phyloP scores from a whole-genome alignment of 768 basidiomycete species.

The Dentipellis sp. region DNA sequence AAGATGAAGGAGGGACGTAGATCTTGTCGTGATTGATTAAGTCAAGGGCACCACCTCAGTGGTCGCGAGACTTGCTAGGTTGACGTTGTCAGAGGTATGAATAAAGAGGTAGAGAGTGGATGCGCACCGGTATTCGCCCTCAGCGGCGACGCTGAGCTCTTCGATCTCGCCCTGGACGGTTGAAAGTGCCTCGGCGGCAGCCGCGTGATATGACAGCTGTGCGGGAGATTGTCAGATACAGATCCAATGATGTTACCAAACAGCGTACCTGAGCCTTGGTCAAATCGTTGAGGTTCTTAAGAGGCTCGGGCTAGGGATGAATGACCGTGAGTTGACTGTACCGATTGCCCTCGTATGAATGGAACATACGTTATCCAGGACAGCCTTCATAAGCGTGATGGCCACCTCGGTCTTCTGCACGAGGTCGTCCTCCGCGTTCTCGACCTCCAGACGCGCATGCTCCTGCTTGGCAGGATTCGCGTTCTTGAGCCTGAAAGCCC shows the following conservation, averaged over 20 bases:
- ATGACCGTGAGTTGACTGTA: too few species aligned
- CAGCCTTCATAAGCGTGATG: slow-evolving; percentile 95
- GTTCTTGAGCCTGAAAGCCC: slow-evolving; percentile 60
- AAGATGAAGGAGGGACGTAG: neutral
- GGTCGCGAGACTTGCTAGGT: slow-evolving; percentile 79
- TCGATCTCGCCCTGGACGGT: slow-evolving; percentile 86
- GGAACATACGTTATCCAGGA: slow-evolving; percentile 82
- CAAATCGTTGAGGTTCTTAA: slow-evolving; percentile 90
- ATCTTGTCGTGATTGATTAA: slow-evolving; percentile 1
- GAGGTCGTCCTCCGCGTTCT: slow-evolving; percentile 91
- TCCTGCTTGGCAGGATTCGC: slow-evolving; percentile 74
- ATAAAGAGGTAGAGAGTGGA: neutral
- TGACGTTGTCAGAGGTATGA: slow-evolving; percentile 1
- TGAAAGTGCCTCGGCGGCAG: slow-evolving; percentile 75
- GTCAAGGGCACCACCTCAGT: slow-evolving; percentile 47
- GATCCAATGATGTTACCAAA: neutral
- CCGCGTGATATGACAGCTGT: slow-evolving; percentile 62
- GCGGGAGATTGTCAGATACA: neutral
- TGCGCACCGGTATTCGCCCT: slow-evolving; percentile 83
- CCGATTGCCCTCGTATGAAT: too few species aligned
- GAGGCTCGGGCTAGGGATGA: slow-evolving; percentile 71
- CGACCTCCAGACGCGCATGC: slow-evolving; percentile 84
- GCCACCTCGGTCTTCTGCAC: slow-evolving; percentile 98
- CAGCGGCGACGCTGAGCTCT: slow-evolving; percentile 85
- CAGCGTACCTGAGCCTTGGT: slow-evolving; percentile 72